Base-by-base conservation (phyloP, 106 monocot genomes). In the Dendrobium nobile region DNA sequence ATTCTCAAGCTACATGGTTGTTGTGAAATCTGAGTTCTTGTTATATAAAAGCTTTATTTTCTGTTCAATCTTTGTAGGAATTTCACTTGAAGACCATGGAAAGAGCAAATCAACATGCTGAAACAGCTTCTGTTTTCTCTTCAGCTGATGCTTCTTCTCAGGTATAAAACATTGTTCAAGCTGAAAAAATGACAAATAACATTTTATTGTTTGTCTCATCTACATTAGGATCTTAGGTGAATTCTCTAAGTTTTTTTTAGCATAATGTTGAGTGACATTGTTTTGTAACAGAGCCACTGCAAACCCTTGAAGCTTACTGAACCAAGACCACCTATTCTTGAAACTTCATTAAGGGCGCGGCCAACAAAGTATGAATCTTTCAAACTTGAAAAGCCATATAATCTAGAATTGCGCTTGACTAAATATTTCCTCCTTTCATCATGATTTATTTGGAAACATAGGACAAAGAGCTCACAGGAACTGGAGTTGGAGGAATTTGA, bases 1-100 rank as follows among this genome's bases (percentile, higher is more conserved):
- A 15, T 17, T 54, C 22, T 48, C 78, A 22, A 65, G 22, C 43
- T 31, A 41, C 27, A 70, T 70, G 10, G 1, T 17, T 54, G 11
- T 76, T 27, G 51, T 26, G 42, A 73, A 11, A 11, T 56, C 13
- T n/a, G 3, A 22, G 61, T 24, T 61, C 10, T 51, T 11, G 51
- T 51, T 1, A 13, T n/a, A 22, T 61, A 9, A 10, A 10, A 16
- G 54, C 61, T 22, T 10, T 61, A 22, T 26, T 26, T 13, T n/a
- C 44, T 74, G 11, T 20, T 54, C 54, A 75, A 54, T 67, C 5
- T 81, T 9, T 9, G 41, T 47, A 97, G 94, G 94, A 94, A 78
- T 98, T 98, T 37, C 86, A 91, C 81, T 80, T 98, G 43, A 94
- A 89, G 78, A 98, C 94, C 72, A 89, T 87, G 87, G 88, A 97